phyloP scores from a whole-genome alignment of 2,329 filamentous ascomycete genomes.

The Fusarium buxicola region DNA sequence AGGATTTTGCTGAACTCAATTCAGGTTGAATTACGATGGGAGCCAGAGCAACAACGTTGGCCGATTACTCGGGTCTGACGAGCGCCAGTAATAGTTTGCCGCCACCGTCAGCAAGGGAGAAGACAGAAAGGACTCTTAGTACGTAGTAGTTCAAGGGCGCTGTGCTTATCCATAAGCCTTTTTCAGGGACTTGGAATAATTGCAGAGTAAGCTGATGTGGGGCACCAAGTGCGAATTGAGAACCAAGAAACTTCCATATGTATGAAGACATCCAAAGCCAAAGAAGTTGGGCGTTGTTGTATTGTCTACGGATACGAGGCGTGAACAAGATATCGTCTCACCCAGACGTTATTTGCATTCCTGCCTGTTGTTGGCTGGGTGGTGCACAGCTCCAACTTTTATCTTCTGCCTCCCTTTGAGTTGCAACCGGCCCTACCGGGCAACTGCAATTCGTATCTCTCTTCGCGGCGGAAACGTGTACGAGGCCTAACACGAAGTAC shows the following conservation, averaged over 20 bases:
- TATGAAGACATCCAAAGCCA: neutral
- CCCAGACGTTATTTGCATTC: neutral
- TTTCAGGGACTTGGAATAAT: no score
- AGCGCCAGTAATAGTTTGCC: neutral
- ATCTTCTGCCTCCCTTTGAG: neutral
- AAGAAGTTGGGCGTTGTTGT: neutral
- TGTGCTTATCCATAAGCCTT: no score
- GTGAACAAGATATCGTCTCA: neutral
- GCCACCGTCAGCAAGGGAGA: neutral
- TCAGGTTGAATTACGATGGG: neutral
- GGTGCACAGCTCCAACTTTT: neutral
- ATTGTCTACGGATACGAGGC: no score
- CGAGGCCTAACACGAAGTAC: constrained; percentile 3
- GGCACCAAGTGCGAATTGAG: no score
- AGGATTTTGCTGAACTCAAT: neutral
- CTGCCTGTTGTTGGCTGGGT: neutral
- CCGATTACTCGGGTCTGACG: constrained; percentile 3
- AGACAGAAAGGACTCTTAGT: no score
- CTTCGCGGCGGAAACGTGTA: neutral
- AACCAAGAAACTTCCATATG: no score
- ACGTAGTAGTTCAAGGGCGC: neutral
- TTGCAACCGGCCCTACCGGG: neutral
- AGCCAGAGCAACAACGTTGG: constrained; percentile 2
- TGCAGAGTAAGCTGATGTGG: no score
- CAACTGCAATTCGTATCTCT: neutral